A percentile compares a stretch with the other conserved stretches of the same genome.
phyloP scores from a whole-genome alignment of 495 filamentous ascomycete genomes.

The Lichenothelia convexa region DNA sequence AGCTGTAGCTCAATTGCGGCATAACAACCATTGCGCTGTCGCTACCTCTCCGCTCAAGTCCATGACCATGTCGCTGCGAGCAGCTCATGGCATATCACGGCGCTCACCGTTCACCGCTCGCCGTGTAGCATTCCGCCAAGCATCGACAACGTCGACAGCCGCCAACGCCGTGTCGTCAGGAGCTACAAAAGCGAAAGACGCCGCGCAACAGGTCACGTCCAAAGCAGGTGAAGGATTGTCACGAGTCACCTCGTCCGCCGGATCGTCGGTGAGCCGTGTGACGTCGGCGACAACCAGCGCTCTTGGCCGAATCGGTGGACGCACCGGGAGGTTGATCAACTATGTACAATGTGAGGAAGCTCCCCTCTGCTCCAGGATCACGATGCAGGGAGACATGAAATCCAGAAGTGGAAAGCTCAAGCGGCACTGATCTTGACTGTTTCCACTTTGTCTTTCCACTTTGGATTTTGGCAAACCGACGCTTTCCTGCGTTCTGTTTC shows the following conservation, averaged over 20 bases:
- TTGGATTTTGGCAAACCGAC: background rate
- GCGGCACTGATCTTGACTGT: background rate
- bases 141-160: slow-evolving; percentile 52
- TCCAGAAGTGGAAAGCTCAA: background rate
- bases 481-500: background rate
- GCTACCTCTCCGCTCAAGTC: slow-evolving; percentile 8
- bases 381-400: background rate
- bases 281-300: slow-evolving; percentile 44
- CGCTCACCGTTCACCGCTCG: slow-evolving; percentile 39
- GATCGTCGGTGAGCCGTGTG: slow-evolving; percentile 53
- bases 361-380: background rate
- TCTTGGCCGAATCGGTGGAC: slow-evolving; percentile 62
- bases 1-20: too few species aligned
- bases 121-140: slow-evolving; percentile 37
- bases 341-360: slow-evolving; percentile 67
- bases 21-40: too few species aligned
- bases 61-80: slow-evolving; percentile 26
- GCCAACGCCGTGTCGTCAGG: slow-evolving; percentile 36
- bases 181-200: slow-evolving; percentile 43
- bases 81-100: slow-evolving; percentile 42
- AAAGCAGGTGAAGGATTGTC: slow-evolving; percentile 79
- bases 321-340: slow-evolving; percentile 60
- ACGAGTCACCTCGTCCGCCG: slow-evolving; percentile 61
- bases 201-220: slow-evolving; percentile 42
- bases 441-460: background rate